Conservation (phyloP, 2,329 filamentous ascomycete genomes). For the Dendrostoma leiphaemia region DNA sequence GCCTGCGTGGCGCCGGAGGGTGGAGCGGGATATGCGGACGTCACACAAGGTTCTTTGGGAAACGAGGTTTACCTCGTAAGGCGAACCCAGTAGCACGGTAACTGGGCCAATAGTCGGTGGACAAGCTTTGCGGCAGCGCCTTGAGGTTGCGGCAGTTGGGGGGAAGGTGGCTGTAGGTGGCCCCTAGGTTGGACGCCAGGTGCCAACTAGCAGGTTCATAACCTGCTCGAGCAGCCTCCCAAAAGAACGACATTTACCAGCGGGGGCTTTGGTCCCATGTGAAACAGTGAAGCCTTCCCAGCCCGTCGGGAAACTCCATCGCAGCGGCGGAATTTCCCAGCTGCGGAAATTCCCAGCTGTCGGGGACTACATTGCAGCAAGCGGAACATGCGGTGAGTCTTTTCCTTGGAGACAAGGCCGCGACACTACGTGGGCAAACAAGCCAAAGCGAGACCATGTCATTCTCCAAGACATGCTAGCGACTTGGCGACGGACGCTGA, state of each 20-base stretch:
- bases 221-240: background rate
- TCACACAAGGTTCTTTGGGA: background rate
- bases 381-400: background rate
- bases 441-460: background rate
- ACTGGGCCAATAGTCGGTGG: background rate
- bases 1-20: background rate
- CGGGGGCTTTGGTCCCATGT: no score
- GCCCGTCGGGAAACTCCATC: no score
- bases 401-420: background rate
- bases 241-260: no score
- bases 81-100: background rate
- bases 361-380: no score
- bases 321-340: no score
- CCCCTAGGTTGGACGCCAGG: background rate
- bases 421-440: background rate
- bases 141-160: constrained; percentile 5
- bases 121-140: background rate
- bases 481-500: constrained; percentile 17
- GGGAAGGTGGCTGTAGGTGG: background rate
- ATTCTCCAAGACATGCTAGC: constrained; percentile 1
- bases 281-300: no score
- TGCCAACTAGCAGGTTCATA: background rate
- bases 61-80: background rate
- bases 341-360: no score
- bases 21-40: background rate